Evolutionary conservation across 768 basidiomycete genomes (phyloP).

Genomic region (Hygrocybe coccinea): DNA sequence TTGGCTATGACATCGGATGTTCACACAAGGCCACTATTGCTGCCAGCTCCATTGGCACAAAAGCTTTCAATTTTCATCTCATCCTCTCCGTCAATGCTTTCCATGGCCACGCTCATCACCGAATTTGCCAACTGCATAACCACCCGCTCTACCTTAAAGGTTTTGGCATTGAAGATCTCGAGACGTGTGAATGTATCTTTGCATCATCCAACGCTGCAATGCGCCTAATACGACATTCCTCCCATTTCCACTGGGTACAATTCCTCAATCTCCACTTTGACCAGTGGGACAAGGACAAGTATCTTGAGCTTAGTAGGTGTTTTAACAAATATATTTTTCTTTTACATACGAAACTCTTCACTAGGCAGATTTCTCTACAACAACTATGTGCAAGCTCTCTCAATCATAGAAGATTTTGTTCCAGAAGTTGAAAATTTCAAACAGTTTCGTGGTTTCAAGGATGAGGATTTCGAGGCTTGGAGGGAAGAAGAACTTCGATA

Average conservation of each 20-base stretch:
- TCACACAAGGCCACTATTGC: constrained; percentile 13
- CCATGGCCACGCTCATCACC: constrained; percentile 4
- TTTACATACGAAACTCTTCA: too few species aligned
- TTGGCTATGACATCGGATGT: constrained; percentile 24
- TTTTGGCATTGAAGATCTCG: background rate
- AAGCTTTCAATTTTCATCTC: constrained; percentile 2
- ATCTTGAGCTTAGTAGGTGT: too few species aligned
- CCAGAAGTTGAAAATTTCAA: too few species aligned
- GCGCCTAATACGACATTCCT: too few species aligned
- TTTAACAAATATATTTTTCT: too few species aligned
- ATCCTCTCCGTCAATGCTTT: constrained; percentile 9
- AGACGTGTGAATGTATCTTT: constrained; percentile 11
- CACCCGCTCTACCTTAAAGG: constrained; percentile 6
- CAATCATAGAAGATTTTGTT: too few species aligned
- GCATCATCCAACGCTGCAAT: background rate
- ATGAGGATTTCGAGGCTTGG: constrained; percentile 15
- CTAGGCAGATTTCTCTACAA: too few species aligned
- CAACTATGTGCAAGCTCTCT: too few species aligned
- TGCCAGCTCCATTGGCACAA: constrained; percentile 10
- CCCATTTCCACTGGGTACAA: too few species aligned
- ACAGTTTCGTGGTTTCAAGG: background rate
- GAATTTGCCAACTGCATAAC: constrained; percentile 4
- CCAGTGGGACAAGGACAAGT: too few species aligned
- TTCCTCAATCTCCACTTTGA: too few species aligned
- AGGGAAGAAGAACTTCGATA: constrained; percentile 18